Base-by-base conservation (phyloP, 116 monocot genomes). In the Iris pallida region DNA sequence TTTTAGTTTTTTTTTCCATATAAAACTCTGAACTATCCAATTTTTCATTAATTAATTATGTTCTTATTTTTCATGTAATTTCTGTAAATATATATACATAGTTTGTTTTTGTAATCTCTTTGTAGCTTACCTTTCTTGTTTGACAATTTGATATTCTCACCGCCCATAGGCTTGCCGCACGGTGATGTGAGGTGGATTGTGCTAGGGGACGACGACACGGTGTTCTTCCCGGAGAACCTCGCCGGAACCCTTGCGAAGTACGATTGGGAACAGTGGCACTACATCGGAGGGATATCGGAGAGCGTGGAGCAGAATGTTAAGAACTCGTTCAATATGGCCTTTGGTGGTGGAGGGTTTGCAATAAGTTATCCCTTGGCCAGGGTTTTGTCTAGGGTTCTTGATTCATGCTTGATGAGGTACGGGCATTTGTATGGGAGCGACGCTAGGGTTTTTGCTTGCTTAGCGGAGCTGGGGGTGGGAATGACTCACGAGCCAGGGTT, bases 201-300 rank as follows among this genome's bases (percentile, higher is more conserved):
- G 65, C 67, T 87, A 8, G 87, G 83, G 20, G 83, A 87, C 12
- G 87, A 87, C 61, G 87, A 87, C 58, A 87, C 86, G 4, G 74
- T 80, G 20, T 87, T 87, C 68, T 73, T 83, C 53, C 70, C 68
- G 19, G 74, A 75, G 12, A 87, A 83, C 47, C 83, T 87, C 13
- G 65, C 63, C 0, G 67, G 47, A 6, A 76, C 71, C 41, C 64
- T 87, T 20, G 70, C 65, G 13, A 80, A 74, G 75, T 87, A 87
- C 68, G 83, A 87, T 45, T 77, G 77, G 71, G 57, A 62, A 43
- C 56, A 75, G 52, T 80, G 70, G 76, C 69, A 77, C 58, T 83
- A 87, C 71, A 49, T 87, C 19, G 87, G 87, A 13, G 62, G 66
- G 47, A 55, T 59, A 20, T 87, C 87, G 42, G 83, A 87, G 75